phyloP scores from a whole-genome alignment of 805 yeast species.

The Candida nemodendra region DNA sequence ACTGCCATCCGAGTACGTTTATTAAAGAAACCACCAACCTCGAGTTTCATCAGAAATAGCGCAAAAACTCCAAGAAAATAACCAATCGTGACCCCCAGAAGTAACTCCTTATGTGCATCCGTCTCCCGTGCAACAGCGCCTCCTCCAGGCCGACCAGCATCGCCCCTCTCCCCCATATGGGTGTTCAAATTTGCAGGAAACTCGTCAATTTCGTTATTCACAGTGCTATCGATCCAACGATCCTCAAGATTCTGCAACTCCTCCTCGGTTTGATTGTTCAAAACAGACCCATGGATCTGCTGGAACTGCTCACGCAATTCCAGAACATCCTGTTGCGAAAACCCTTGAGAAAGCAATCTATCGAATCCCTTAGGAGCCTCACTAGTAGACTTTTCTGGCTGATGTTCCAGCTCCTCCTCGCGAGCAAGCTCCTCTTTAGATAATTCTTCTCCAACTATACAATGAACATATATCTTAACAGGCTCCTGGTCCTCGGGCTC shows the following conservation, averaged over 20 bases:
- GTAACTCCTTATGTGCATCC: constrained; percentile 56
- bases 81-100: constrained; percentile 72
- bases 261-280: constrained; percentile 36
- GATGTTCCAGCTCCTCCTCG: constrained; percentile 59
- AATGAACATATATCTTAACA: constrained; percentile 62
- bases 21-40: constrained; percentile 53
- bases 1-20: constrained; percentile 66
- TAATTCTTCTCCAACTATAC: constrained; percentile 70
- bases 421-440: constrained; percentile 52
- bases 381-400: constrained; percentile 49
- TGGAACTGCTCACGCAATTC: constrained; percentile 74
- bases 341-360: constrained; percentile 78
- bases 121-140: constrained; percentile 33
- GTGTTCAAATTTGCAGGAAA: constrained; percentile 36
- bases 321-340: constrained; percentile 71
- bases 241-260: constrained; percentile 73
- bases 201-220: constrained; percentile 49
- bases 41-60: constrained; percentile 58
- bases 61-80: constrained; percentile 73
- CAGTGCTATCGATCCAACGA: constrained; percentile 83
- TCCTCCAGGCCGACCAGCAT: constrained; percentile 13
- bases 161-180: constrained; percentile 9
- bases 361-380: constrained; percentile 86
- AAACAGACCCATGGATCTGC: constrained; percentile 55
- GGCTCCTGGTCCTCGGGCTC: constrained; percentile 14